Evolutionary conservation across 768 basidiomycete genomes (phyloP).

Genomic region (Mrakia blollopis): DNA sequence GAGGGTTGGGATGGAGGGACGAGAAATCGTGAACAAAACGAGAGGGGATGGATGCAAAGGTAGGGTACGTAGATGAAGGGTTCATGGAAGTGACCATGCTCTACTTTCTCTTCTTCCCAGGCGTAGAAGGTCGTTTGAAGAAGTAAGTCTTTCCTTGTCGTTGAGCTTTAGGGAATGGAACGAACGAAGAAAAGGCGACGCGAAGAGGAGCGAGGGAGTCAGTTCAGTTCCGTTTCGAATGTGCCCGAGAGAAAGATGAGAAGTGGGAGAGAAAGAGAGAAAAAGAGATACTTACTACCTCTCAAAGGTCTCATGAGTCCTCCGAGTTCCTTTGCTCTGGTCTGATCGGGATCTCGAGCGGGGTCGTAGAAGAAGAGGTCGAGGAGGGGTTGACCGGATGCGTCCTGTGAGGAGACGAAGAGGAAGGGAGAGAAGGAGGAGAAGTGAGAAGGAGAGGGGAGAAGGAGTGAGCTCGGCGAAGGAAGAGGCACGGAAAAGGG

Average conservation of each 20-base stretch:
- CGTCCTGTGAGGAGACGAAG: conserved; percentile 25
- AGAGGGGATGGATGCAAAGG: not conserved
- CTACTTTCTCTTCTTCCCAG: conserved; percentile 30
- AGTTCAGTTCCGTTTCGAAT: not conserved
- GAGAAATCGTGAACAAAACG: no score
- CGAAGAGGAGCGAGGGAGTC: not conserved
- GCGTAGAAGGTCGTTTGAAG: conserved; percentile 32
- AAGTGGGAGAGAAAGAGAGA: no score
- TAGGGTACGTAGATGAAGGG: not conserved
- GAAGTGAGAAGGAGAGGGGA: not conserved
- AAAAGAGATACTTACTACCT: conserved; percentile 25
- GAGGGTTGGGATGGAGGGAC: no score
- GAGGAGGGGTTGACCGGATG: conserved; percentile 25
- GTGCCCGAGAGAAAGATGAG: not conserved
- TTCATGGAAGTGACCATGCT: no score
- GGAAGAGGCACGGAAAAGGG: no score
- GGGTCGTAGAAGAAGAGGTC: conserved; percentile 32
- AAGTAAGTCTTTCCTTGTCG: conserved; percentile 31
- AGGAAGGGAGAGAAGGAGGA: not conserved
- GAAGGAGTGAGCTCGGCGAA: not conserved
- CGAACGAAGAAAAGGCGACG: not conserved
- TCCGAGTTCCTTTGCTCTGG: conserved; percentile 23
- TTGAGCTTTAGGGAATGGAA: conserved; percentile 9
- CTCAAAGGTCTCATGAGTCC: conserved; percentile 28
- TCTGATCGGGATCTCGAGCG: conserved; percentile 17